phyloP scores from a whole-genome alignment of 805 yeast species.

The Dipodascus geniculatus region DNA sequence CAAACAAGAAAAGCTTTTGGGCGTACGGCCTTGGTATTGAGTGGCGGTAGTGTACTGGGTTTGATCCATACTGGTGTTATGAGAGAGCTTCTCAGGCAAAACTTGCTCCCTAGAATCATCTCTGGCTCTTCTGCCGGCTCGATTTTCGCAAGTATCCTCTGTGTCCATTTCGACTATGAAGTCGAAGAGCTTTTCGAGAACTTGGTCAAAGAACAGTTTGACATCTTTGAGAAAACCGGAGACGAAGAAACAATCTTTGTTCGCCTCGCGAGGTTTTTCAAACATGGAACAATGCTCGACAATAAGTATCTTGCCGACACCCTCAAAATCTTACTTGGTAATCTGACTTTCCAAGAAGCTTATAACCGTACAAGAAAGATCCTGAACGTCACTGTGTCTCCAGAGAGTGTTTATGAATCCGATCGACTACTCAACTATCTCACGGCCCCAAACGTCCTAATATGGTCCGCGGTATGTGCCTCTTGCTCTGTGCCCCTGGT shows the following conservation, averaged over 20 bases:
- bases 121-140: constrained; percentile 97
- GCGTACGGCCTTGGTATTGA: constrained; percentile 83
- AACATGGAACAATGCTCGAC: constrained; percentile 85
- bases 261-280: constrained; percentile 51
- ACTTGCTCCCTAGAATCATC: constrained; percentile 71
- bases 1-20: constrained; percentile 90
- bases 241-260: constrained; percentile 40
- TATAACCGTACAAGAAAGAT: constrained; percentile 88
- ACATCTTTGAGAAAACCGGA: constrained; percentile 47
- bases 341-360: constrained; percentile 86
- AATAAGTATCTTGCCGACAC: constrained; percentile 58
- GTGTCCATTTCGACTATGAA: constrained; percentile 71
- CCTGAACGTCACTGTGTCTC: constrained; percentile 87
- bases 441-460: constrained; percentile 86
- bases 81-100: constrained; percentile 61
- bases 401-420: constrained; percentile 84
- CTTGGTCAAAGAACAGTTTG: constrained; percentile 35
- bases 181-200: constrained; percentile 35
- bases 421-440: constrained; percentile 81
- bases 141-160: constrained; percentile 79
- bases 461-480: constrained; percentile 86
- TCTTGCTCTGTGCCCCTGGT: constrained; percentile 91
- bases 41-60: constrained; percentile 96
- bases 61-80: constrained; percentile 86
- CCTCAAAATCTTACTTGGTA: constrained; percentile 71